A percentile compares a stretch with the other conserved stretches of the same genome.
Conservation (phyloP, 805 yeast species). For the Saturnispora zaruensis region DNA sequence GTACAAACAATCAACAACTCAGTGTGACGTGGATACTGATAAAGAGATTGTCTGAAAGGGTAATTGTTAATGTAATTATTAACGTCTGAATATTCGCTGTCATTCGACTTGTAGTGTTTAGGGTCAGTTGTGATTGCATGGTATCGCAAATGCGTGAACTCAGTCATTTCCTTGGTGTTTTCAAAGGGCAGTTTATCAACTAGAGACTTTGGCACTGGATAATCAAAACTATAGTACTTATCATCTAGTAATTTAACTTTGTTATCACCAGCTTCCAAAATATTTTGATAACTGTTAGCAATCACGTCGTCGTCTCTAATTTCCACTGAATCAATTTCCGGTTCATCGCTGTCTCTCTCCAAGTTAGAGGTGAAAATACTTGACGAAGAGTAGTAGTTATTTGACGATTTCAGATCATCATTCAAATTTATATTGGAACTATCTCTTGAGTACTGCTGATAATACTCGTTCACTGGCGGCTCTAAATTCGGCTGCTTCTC, state of each 20-base stretch:
- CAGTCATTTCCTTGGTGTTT: slow-evolving; percentile 30
- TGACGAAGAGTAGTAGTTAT: neutral
- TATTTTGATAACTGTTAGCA: slow-evolving; percentile 17
- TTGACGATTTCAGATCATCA: neutral
- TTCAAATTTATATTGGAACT: slow-evolving; percentile 9
- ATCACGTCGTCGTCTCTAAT: slow-evolving; percentile 9
- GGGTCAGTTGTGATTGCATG: slow-evolving; percentile 95
- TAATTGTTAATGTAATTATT: slow-evolving; percentile 23
- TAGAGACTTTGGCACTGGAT: slow-evolving; percentile 68
- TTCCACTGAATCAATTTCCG: slow-evolving; percentile 17
- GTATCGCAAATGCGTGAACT: slow-evolving; percentile 78
- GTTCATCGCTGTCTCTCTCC: slow-evolving; percentile 26
- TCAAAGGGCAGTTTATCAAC: slow-evolving; percentile 38
- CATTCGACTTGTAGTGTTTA: slow-evolving; percentile 42
- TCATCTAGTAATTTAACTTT: slow-evolving; percentile 51
- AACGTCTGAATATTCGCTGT: slow-evolving; percentile 43
- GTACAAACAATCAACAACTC: slow-evolving; percentile 82
- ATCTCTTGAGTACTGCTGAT: slow-evolving; percentile 10
- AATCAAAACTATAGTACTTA: slow-evolving; percentile 68
- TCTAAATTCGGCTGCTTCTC: slow-evolving; percentile 1
- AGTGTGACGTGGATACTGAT: slow-evolving; percentile 65
- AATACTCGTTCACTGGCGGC: slow-evolving; percentile 2
- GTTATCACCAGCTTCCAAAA: slow-evolving; percentile 24
- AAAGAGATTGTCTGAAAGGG: slow-evolving; percentile 66
- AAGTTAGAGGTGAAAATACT: slow-evolving; percentile 18